phyloP scores from a whole-genome alignment of 805 yeast species.

The Kluyveromyces lactis region DNA sequence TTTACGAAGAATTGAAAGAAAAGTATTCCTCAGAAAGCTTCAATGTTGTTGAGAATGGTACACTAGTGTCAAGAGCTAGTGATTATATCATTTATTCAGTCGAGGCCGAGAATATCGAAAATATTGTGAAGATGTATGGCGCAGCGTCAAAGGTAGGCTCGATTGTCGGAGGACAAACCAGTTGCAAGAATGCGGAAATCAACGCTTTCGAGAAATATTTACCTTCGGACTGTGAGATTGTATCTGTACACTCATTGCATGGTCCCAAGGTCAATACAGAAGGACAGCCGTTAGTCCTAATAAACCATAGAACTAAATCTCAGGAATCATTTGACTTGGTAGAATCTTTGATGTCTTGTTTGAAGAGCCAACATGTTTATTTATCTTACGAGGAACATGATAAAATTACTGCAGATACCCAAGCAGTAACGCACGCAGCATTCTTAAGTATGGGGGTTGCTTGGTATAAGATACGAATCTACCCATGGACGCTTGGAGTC shows the following conservation, averaged over 20 bases:
- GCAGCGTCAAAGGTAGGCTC: slow-evolving; percentile 84
- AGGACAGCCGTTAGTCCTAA: slow-evolving; percentile 88
- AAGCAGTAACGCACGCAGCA: slow-evolving; percentile 97
- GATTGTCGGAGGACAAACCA: slow-evolving; percentile 96
- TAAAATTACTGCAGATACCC: slow-evolving; percentile 94
- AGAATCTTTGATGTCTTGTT: slow-evolving; percentile 55
- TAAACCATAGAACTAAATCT: slow-evolving; percentile 56
- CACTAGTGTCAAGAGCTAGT: slow-evolving; percentile 66
- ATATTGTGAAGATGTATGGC: slow-evolving; percentile 69
- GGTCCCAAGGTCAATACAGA: slow-evolving; percentile 86
- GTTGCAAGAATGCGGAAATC: slow-evolving; percentile 89
- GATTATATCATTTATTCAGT: slow-evolving; percentile 87
- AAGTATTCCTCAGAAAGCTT: slow-evolving; percentile 39
- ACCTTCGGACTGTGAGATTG: slow-evolving; percentile 75
- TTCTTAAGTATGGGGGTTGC: slow-evolving; percentile 95
- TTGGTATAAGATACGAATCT: slow-evolving; percentile 74
- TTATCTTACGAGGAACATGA: slow-evolving; percentile 87
- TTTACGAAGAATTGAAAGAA: slow-evolving; percentile 37
- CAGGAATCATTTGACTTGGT: slow-evolving; percentile 53
- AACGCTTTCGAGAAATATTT: slow-evolving; percentile 68
- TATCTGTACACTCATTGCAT: slow-evolving; percentile 85
- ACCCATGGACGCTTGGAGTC: slow-evolving; percentile 65
- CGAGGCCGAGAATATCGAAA: slow-evolving; percentile 77
- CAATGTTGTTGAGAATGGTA: slow-evolving; percentile 67
- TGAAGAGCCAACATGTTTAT: slow-evolving; percentile 68